Base-by-base conservation (phyloP, 176 grass and related monocot species). In the Microstegium vimineum region DNA sequence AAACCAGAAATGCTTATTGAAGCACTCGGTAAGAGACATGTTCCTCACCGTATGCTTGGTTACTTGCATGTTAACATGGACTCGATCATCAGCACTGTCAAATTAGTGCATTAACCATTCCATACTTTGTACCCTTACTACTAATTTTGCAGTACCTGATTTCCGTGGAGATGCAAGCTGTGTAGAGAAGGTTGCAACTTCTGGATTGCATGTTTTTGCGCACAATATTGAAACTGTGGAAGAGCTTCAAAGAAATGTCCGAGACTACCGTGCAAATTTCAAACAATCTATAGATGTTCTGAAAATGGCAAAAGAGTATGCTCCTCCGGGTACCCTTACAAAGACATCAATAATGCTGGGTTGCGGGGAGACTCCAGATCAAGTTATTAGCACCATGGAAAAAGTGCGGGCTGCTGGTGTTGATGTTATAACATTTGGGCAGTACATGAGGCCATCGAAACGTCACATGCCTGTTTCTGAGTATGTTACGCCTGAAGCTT, bases 151-250 rank as follows among this genome's bases (percentile, higher is more conserved):
- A 95, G 95, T 98, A 65, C 92, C 95, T 75, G 95, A 98, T 90
- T 98, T 98, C 69, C 90, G 82, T 66, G 95, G 95, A 77, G 92
- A 98, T 56, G n/a, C 52, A 27, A 85, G 68, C 41, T 98, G 92
- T 82, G 89, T 98, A 74, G 87, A 95, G 62, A 88, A 83, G 86
- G 95, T 95, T 76, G 92, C 92, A 46, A 95, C 77, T 23, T 98
- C 95, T 64, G 95, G 95, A 30, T 74, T 98, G 68, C 90, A 98
- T 93, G 95, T 98, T 79, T 95, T 98, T 45, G 93, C 95, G 30
- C 95, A 98, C 87, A 98, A 98, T 62, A 95, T 98, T 73, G 95
- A 98, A 84, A 95, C 93, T n/a, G 95, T 98, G 46, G 87, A 98
- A 87, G 93, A 98, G 34, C 83, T 98, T 76, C 95, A 95, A 76